Evolutionary conservation across 1,284 basidiomycete species (phyloP).

Genomic region (Cutaneotrichosporon sp.): DNA sequence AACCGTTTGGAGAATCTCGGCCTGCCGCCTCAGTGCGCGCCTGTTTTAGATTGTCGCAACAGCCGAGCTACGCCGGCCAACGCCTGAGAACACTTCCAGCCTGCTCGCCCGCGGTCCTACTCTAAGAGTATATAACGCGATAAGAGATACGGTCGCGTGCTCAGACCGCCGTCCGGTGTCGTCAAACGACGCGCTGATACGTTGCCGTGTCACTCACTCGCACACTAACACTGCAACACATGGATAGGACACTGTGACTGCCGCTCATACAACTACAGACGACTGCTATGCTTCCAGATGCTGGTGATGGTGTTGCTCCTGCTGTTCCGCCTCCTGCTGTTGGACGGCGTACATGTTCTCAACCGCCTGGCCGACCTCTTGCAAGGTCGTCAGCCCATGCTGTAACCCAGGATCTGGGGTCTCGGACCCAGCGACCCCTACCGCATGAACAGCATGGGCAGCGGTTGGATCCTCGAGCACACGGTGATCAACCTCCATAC

Average conservation of each 20-base stretch:
- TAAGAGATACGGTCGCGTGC: background rate
- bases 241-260: background rate
- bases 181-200: background rate
- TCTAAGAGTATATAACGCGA: background rate
- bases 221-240: background rate
- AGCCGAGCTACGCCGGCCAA: background rate
- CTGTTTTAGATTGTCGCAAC: constrained; percentile 3
- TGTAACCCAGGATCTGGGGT: background rate
- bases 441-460: background rate
- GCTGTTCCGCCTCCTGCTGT: constrained; percentile 3
- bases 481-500: constrained; percentile 1
- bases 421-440: background rate
- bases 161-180: background rate
- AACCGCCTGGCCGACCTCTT: constrained; percentile 22
- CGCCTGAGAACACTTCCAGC: background rate
- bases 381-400: constrained; percentile 6
- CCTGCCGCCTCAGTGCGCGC: background rate
- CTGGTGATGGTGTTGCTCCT: background rate
- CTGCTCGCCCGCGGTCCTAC: background rate
- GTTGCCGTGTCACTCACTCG: background rate
- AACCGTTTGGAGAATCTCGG: background rate
- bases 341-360: constrained; percentile 25
- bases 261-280: constrained; percentile 2
- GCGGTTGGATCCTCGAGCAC: background rate
- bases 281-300: background rate